phyloP scores from a whole-genome alignment of 208 protist genomes.

The Zelonia costaricensis region DNA sequence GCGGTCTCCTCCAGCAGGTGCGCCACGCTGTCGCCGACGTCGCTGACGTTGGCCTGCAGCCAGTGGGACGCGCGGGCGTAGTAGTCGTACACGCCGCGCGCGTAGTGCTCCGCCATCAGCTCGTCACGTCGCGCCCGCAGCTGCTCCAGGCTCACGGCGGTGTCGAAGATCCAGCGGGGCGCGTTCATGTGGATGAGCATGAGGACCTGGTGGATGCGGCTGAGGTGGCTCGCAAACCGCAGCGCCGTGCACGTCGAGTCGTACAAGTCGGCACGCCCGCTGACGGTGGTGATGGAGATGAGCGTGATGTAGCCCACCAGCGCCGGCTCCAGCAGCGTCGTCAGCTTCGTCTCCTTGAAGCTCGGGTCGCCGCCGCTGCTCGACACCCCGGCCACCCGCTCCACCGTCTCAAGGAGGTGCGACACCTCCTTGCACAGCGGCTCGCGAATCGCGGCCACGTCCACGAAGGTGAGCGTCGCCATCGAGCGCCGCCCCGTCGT shows the following conservation, averaged over 20 bases:
- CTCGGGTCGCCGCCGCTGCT: slow-evolving; percentile 47
- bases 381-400: slow-evolving; percentile 54
- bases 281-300: slow-evolving; percentile 82
- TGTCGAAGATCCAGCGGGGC: slow-evolving; percentile 81
- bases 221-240: slow-evolving; percentile 55
- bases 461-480: slow-evolving; percentile 88
- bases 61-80: slow-evolving; percentile 56
- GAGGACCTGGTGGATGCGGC: slow-evolving; percentile 79
- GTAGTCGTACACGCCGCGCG: slow-evolving; percentile 72
- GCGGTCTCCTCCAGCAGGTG: slow-evolving; percentile 66
- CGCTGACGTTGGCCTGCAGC: slow-evolving; percentile 58
- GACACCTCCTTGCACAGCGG: slow-evolving; percentile 68
- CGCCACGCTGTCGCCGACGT: slow-evolving; percentile 47
- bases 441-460: slow-evolving; percentile 70
- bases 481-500: slow-evolving; percentile 70
- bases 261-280: slow-evolving; percentile 69
- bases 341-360: slow-evolving; percentile 73
- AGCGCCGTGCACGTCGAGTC: slow-evolving; percentile 63
- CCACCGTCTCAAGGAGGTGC: slow-evolving; percentile 72
- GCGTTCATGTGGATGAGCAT: slow-evolving; percentile 81
- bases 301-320: slow-evolving; percentile 82
- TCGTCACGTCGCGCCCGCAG: slow-evolving; percentile 53
- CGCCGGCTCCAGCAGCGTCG: slow-evolving; percentile 72
- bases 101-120: slow-evolving; percentile 59
- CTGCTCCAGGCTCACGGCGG: slow-evolving; percentile 58